A percentile compares a stretch with the other conserved stretches of the same genome.
Evolutionary conservation across 1,284 basidiomycete species (phyloP).

Genomic region (Rhodotorula sp.): DNA sequence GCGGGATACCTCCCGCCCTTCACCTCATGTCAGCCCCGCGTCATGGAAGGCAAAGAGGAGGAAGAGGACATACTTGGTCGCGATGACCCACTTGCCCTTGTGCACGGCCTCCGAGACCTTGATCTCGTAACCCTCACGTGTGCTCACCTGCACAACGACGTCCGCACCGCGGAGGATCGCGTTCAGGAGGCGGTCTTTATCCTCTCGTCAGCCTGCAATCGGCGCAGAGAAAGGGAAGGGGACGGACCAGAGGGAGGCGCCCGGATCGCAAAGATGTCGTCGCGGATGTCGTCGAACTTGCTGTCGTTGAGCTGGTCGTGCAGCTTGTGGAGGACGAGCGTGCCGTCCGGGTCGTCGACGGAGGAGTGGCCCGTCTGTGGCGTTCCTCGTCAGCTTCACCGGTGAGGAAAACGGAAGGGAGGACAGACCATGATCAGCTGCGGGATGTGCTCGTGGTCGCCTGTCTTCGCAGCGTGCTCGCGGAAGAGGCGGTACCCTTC

Average conservation of each 20-base stretch:
- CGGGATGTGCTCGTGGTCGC: background rate
- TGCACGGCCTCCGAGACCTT: constrained; percentile 28
- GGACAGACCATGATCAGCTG: constrained; percentile 23
- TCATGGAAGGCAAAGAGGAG: background rate
- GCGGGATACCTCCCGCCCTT: constrained; percentile 23
- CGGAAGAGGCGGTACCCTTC: constrained; percentile 31
- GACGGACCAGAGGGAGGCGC: constrained; percentile 23
- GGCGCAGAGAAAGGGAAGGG: background rate
- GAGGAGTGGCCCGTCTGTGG: constrained; percentile 28
- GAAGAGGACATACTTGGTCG: background rate
- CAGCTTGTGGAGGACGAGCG: constrained; percentile 21
- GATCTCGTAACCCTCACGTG: constrained; percentile 32
- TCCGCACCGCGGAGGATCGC: constrained; percentile 25
- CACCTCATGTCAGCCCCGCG: background rate
- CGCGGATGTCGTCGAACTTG: constrained; percentile 10
- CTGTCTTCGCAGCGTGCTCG: constrained; percentile 7
- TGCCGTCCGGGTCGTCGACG: constrained; percentile 30
- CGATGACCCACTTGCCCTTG: constrained; percentile 26
- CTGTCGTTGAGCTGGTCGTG: constrained; percentile 16
- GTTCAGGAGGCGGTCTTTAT: constrained; percentile 24
- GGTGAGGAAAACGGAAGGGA: background rate
- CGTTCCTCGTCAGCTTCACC: background rate
- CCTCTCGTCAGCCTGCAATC: background rate
- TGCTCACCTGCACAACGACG: constrained; percentile 28
- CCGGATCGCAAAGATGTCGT: constrained; percentile 23